These are phyloP conservation scores for Arthrinium puccinioides DNA, from an alignment of 2,329 filamentous ascomycete genomes.

Conservation along the genomic window DNA sequence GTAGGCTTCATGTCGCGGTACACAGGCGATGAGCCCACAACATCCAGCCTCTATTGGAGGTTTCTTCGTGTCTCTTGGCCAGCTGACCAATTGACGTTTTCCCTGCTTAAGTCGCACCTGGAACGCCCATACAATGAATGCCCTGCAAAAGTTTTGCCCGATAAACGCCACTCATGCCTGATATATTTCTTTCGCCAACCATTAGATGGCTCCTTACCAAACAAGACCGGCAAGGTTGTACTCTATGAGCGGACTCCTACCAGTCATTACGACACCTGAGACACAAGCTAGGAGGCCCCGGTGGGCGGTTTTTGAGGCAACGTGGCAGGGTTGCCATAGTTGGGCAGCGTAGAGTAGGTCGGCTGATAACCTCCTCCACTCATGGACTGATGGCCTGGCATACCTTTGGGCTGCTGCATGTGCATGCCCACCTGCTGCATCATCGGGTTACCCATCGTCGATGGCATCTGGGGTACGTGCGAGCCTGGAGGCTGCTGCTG, in stretches of 20 bases:
- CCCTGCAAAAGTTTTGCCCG: constrained; percentile 1
- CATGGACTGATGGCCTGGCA: constrained; percentile 10
- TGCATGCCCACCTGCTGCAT: constrained; percentile 15
- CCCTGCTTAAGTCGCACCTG: constrained; percentile 1
- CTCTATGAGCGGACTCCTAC: too few relatives aligned
- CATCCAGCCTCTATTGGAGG: background rate
- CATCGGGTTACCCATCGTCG: constrained; percentile 12
- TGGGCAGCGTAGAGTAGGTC: constrained; percentile 45
- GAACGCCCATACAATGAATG: constrained; percentile 5
- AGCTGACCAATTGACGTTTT: too few relatives aligned
- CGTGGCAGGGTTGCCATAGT: constrained; percentile 53
- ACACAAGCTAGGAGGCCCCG: constrained; percentile 34
- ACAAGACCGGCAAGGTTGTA: background rate
- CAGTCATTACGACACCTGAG: background rate
- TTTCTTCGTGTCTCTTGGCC: too few relatives aligned
- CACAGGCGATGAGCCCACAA: background rate
- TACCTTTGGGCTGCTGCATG: constrained; percentile 37
- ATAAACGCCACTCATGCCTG: constrained; percentile 2
- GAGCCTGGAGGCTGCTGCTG: constrained; percentile 30
- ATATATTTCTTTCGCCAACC: background rate
- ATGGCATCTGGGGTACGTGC: constrained; percentile 35
- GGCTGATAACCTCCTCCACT: constrained; percentile 1
- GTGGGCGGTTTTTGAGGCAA: constrained; percentile 52
- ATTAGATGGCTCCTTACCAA: background rate
- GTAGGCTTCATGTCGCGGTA: background rate